Base-by-base conservation (phyloP, 208 protist genomes). In the Trypanosoma melophagium region DNA sequence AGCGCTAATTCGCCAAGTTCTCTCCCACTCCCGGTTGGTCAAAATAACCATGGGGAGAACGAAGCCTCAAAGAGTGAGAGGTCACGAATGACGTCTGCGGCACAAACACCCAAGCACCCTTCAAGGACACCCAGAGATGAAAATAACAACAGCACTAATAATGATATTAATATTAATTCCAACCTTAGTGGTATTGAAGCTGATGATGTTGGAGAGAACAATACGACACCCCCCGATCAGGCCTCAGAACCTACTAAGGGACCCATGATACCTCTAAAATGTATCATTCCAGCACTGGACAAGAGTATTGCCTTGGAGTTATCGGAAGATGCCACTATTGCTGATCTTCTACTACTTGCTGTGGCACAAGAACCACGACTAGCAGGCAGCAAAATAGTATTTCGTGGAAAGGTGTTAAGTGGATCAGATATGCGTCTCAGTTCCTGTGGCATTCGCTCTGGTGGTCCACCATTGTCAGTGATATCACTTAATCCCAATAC, bases 381-480 rank as follows among this genome's bases (percentile, higher is more conserved):
- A 35, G 66, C 42, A 50, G 68, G 66, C 0, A 74, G 74, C 44
- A 81, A 84, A 49, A 53, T 95, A 0, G 55, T 93, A n/a, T 87
- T 79, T 65, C 71, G 76, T 40, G 89, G 89, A 14, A 91, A 87
- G 21, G 17, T 80, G 3, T 77, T 95, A 0, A 72, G 60, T 14
- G 69, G 67, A 0, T 55, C 44, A 44, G 60, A 77, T 17, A 63
- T 60, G 10, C 85, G 81, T 25, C 64, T 95, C 3, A 89, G 81
- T 28, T 76, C 83, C 17, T 50, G 66, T 22, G 88, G 88, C 41
- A 89, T 92, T 19, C 74, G 81, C 3, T 25, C 22, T 41, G 74
- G 83, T 63, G 52, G 24, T 28, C 24, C 10, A 54, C 24, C 50
- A 21, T 5, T 51, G 0, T 56, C 49, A 16, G 14, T 65, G 7